phyloP scores from a whole-genome alignment of 2,329 filamentous ascomycete genomes.

The Nannizzia gypsea region DNA sequence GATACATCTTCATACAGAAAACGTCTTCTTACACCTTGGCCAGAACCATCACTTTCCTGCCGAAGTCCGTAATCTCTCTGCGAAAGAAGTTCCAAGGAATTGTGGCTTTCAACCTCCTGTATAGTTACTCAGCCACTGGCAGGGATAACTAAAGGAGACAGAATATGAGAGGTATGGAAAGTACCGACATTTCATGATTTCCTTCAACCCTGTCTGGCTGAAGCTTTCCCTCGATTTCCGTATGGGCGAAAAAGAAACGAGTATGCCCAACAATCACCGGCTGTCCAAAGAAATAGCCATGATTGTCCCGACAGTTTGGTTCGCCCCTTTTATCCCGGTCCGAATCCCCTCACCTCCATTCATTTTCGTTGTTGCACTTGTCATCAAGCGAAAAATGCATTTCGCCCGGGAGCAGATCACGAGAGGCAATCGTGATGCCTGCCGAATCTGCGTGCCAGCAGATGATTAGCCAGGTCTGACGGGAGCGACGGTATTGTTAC shows the following conservation, averaged over 20 bases:
- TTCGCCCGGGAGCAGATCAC: not conserved
- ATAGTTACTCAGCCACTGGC: not conserved
- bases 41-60: too few species aligned
- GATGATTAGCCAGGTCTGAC: too few species aligned
- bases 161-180: not conserved
- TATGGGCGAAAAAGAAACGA: not conserved
- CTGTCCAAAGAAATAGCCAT: not conserved
- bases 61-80: too few species aligned
- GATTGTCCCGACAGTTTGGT: not conserved
- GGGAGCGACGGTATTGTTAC: too few species aligned
- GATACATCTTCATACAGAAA: not conserved
- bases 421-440: not conserved
- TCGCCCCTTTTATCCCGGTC: constrained; percentile 1
- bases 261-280: not conserved
- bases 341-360: not conserved
- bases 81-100: not conserved
- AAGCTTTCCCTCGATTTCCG: not conserved
- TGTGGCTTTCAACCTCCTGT: not conserved
- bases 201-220: not conserved
- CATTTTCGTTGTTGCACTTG: not conserved
- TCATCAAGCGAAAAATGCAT: not conserved
- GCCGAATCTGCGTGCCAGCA: not conserved
- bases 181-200: not conserved
- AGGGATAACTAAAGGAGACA: not conserved
- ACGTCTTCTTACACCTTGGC: too few species aligned